These are phyloP conservation scores for Malassezia dermatis DNA, from an alignment of 1,284 basidiomycete genomes.

Conservation along the genomic window DNA sequence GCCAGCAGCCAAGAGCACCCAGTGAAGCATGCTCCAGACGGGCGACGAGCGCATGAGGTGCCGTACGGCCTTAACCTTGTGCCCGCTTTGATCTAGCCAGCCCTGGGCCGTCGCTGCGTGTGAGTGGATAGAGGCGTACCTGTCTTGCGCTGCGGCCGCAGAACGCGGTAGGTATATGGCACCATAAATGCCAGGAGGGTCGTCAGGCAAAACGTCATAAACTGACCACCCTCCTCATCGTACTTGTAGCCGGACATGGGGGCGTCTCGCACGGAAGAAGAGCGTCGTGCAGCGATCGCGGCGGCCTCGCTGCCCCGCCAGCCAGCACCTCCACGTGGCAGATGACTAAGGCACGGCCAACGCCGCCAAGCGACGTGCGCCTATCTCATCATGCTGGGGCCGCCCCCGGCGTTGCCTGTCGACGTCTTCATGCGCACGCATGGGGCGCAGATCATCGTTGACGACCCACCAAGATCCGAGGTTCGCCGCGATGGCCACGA, in stretches of 20 bases:
- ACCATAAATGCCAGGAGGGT: slow-evolving; percentile 40
- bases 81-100: slow-evolving; percentile 37
- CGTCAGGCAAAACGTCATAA: slow-evolving; percentile 45
- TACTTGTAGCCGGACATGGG: slow-evolving; percentile 47
- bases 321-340: slow-evolving; percentile 2
- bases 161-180: slow-evolving; percentile 38
- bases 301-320: neutral
- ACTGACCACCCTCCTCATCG: slow-evolving; percentile 47
- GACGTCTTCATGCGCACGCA: slow-evolving; percentile 14
- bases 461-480: neutral
- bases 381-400: neutral
- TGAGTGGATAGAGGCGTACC: neutral
- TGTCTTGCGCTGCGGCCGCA: slow-evolving; percentile 9
- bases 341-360: slow-evolving; percentile 5
- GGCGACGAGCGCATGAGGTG: slow-evolving; percentile 1
- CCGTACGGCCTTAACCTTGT: slow-evolving; percentile 32
- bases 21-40: neutral
- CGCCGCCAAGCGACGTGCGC: neutral
- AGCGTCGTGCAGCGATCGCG: neutral
- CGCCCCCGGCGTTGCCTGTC: slow-evolving; percentile 14
- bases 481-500: slow-evolving; percentile 36
- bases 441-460: slow-evolving; percentile 14
- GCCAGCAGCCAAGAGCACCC: slow-evolving; percentile 54
- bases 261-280: neutral
- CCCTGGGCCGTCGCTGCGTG: slow-evolving; percentile 18